Evolutionary conservation across 2,329 filamentous ascomycete genomes (phyloP).

Genomic region (Epichloe scottii): DNA sequence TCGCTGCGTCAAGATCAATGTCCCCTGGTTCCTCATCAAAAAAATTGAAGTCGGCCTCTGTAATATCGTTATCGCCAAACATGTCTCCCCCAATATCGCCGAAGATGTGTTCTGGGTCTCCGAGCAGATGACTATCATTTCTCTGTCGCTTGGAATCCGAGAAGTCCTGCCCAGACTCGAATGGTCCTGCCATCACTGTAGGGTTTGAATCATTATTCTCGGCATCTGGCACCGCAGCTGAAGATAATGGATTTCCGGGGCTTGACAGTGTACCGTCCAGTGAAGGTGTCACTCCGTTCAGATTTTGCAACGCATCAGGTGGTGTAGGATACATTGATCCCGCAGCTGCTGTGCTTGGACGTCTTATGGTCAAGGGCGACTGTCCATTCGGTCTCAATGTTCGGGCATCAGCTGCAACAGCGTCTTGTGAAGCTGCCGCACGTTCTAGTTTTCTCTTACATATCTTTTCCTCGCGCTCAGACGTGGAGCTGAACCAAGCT

Average conservation of each 20-base stretch:
- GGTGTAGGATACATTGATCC: constrained; percentile 60
- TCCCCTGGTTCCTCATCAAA: constrained; percentile 53
- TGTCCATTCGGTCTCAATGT: constrained; percentile 32
- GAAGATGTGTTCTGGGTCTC: constrained; percentile 48
- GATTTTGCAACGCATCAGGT: constrained; percentile 49
- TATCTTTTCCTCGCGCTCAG: constrained; percentile 35
- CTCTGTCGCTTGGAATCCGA: constrained; percentile 34
- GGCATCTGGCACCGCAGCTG: constrained; percentile 18
- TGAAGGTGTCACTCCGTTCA: constrained; percentile 39
- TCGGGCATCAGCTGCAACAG: constrained; percentile 29
- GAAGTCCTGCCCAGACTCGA: constrained; percentile 19
- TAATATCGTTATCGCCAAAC: constrained; percentile 63
- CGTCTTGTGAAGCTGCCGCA: constrained; percentile 29
- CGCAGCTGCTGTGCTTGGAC: constrained; percentile 32
- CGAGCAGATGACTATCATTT: constrained; percentile 27
- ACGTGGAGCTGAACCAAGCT: constrained; percentile 32
- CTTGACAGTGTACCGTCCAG: constrained; percentile 45
- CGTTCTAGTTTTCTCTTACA: constrained; percentile 39
- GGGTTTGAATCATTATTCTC: constrained; percentile 13
- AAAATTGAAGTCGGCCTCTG: constrained; percentile 73
- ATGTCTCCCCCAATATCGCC: constrained; percentile 57
- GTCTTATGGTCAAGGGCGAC: constrained; percentile 38
- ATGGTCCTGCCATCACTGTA: constrained; percentile 10
- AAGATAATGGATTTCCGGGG: constrained; percentile 33
- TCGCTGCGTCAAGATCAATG: constrained; percentile 24